These are phyloP conservation scores for Ceratocystis huliohia DNA, from an alignment of 2,329 filamentous ascomycete species.

Conservation along the genomic window DNA sequence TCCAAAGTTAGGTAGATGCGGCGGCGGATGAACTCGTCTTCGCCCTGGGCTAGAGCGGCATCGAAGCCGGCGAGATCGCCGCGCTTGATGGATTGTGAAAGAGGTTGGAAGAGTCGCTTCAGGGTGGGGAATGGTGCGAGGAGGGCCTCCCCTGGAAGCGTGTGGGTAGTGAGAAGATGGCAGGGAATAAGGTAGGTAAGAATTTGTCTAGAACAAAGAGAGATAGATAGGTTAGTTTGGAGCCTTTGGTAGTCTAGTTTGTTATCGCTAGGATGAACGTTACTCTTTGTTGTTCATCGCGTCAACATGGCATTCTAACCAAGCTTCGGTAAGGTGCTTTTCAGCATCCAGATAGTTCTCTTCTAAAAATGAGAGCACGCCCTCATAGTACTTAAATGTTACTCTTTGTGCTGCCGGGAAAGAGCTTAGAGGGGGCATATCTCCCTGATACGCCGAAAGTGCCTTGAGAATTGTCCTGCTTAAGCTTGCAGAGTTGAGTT, in stretches of 20 bases:
- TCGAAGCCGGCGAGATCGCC: constrained; percentile 81
- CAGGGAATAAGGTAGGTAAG: constrained; percentile 92
- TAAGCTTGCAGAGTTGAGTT: constrained; percentile 76
- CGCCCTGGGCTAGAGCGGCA: constrained; percentile 61
- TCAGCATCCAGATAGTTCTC: constrained; percentile 86
- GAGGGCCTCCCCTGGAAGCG: constrained; percentile 59
- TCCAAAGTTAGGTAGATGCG: constrained; percentile 93
- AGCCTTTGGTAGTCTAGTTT: constrained; percentile 23
- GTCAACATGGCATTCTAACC: constrained; percentile 60
- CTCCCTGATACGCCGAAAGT: constrained; percentile 59
- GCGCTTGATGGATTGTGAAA: constrained; percentile 65
- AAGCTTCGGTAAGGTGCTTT: constrained; percentile 65
- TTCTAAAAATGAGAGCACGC: constrained; percentile 84
- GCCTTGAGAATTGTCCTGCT: constrained; percentile 83
- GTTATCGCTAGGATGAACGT: not conserved
- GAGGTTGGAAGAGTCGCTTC: constrained; percentile 62
- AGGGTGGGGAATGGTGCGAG: constrained; percentile 65
- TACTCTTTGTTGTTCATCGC: constrained; percentile 70
- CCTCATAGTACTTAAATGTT: constrained; percentile 92
- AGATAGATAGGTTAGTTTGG: not conserved
- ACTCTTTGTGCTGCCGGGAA: constrained; percentile 88
- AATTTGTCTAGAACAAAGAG: constrained; percentile 40
- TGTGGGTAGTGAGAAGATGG: constrained; percentile 76
- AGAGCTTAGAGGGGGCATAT: constrained; percentile 65
- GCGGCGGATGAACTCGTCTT: constrained; percentile 85